phyloP scores from a whole-genome alignment of 257 asterid species.

The Solanum pimpinellifolium region DNA sequence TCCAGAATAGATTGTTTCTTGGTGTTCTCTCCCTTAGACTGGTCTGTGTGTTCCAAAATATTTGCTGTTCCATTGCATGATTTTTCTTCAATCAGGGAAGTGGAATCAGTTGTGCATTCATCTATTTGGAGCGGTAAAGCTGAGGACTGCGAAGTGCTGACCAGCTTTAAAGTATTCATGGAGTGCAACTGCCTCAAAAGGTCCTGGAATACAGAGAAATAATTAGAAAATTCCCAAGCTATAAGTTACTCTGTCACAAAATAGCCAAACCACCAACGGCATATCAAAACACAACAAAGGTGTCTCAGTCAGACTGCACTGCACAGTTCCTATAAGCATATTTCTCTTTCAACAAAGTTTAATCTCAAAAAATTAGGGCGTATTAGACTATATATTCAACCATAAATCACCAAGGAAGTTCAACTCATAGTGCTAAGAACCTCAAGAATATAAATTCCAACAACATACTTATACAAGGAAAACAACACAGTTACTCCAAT shows the following conservation, averaged over 20 bases:
- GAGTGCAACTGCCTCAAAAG: slow-evolving; percentile 65
- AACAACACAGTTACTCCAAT: background rate
- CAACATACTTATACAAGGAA: background rate
- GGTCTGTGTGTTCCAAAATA: slow-evolving; percentile 17
- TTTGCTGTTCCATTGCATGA: slow-evolving; percentile 15
- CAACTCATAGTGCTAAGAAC: background rate
- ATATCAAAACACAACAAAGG: background rate
- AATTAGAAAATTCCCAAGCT: background rate
- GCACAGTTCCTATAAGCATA: background rate
- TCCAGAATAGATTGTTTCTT: slow-evolving; percentile 42
- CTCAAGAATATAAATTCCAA: background rate
- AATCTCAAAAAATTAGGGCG: background rate
- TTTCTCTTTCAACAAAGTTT: background rate
- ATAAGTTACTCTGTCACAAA: background rate
- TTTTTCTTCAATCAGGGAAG: slow-evolving; percentile 17
- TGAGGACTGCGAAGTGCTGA: slow-evolving; percentile 37
- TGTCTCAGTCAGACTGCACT: background rate
- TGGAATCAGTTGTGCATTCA: slow-evolving; percentile 12
- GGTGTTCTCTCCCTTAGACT: slow-evolving; percentile 12
- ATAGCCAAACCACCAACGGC: background rate
- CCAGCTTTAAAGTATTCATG: slow-evolving; percentile 27
- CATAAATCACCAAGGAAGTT: background rate
- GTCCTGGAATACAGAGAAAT: slow-evolving; percentile 31
- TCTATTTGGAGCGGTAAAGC: slow-evolving; percentile 23
- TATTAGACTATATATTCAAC: background rate